Evolutionary conservation across 139 green algal genomes (phyloP), one percentile per base, ranked within the genome.

Genomic region (Tetraselmis striata): DNA sequence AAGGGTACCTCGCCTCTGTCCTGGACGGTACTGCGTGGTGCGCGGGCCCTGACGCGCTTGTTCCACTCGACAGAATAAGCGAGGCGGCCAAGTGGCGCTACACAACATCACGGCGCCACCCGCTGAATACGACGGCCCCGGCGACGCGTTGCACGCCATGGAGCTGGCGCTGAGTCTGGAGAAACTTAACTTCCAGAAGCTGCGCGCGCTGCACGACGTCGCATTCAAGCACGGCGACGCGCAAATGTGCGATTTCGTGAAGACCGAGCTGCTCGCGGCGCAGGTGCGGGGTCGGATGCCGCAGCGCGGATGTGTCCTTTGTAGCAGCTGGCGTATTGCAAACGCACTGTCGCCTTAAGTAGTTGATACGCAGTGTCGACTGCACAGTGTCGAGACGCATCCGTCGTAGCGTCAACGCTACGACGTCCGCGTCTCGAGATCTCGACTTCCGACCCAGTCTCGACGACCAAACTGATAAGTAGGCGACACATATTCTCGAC

Each of bases 31-130:
- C 18, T 76, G 1, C 25, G 25, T 79, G 30, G 28, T 67, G 45
- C 5, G 5, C 45, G 5, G 11, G 45, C 45, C 45, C 45, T 67
- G 45, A 25, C 18, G 18, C 45, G 18, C n/a, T n/a, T n/a, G n/a
- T 11, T 11, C 23, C 18, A 59, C 0, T 5, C 27, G 79, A 75
- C 91, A 98, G 92, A 97, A 95, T 85, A 89, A 87, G 76, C 89
- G 96, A 26, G 96, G 96, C n/a, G 96, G 96, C 18, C 90, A 90
- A 0, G 95, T 98, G 23, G 90, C 93, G 85, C 92, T 99, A 67
- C 87, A 95, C 79, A 84, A 82, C 58, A 91, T 99, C 2, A 83
- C 94, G 31, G 84, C 91, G 77, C 96, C 96, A 0, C 87, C 96
- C 81, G 89, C 90, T 59, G 96, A 99, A 85, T 97, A 91, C 75